Evolutionary conservation across 768 basidiomycete genomes (phyloP), one percentile per base, ranked within the genome.

Genomic region (Kondoa subrosea): DNA sequence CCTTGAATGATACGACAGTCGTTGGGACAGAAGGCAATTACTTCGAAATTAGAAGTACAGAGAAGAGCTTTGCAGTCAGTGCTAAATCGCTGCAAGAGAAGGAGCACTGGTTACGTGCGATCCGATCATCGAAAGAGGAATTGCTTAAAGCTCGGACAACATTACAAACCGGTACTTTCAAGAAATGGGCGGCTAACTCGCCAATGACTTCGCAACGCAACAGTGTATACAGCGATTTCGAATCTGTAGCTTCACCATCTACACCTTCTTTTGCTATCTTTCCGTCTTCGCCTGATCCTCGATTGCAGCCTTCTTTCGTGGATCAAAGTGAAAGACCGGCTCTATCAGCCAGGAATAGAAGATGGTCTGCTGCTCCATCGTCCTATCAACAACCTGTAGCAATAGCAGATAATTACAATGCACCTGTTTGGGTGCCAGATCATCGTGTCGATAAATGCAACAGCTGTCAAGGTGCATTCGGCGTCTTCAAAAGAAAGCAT

Each of bases 371-470:
- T 14, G 50, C 32, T 1, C 33, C 12, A 16, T 12, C 50, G 50
- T 17, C 27, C 3, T 63, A 17, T 16, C 30, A 8, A 50, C 12
- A 8, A 8, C 40, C 40, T 50, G 21, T 8, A 8, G 40, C 40
- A 3, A n/a, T 63, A 34, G 65, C 25, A 26, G 87, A 87, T 58
- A 84, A 87, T 76, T 93, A 90, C 79, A 84, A 90, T 1, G 91
- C 91, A 2, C 87, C 91, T 0, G 83, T 93, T 29, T 95, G 91
- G 91, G 85, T 92, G 32, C 89, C 91, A 0, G 89, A 95, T 74
- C 82, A 84, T 68, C 87, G 83, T 76, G 85, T 88, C n/a, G 82
- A 83, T 66, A 80, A 81, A 26, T 95, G 91, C 75, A 91, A 90
- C 89, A 81, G 87, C 12, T 95, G 91, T 73, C 84, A 84, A 3